phyloP scores from a whole-genome alignment of 768 basidiomycete genomes.

The Kwoniella sp. region DNA sequence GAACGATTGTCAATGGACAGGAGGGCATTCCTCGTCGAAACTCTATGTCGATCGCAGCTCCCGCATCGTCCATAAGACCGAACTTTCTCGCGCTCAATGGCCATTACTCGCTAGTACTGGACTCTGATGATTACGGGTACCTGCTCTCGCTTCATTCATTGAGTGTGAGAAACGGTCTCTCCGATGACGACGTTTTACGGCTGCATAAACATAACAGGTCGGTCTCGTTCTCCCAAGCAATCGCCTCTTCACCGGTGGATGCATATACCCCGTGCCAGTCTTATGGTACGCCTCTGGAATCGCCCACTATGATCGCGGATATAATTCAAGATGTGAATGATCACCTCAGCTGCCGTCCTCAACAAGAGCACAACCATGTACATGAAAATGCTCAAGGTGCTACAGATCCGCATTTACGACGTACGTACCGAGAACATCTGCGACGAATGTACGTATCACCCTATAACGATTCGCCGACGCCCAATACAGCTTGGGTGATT shows the following conservation, averaged over 20 bases:
- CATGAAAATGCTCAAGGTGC: not conserved
- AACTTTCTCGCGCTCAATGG: not conserved
- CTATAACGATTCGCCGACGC: slow-evolving; percentile 12
- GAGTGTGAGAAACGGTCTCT: not conserved
- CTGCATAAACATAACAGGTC: not conserved
- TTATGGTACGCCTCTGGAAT: too few relatives aligned
- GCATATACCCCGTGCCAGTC: too few relatives aligned
- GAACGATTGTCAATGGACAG: not conserved
- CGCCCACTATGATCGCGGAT: too few relatives aligned
- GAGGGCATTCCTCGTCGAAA: not conserved
- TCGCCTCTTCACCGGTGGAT: not conserved
- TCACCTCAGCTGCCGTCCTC: too few relatives aligned
- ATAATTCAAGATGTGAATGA: not conserved
- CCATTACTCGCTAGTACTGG: not conserved
- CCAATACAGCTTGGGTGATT: not conserved
- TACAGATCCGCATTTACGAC: not conserved
- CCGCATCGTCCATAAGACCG: not conserved
- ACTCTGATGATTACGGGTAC: slow-evolving; percentile 11
- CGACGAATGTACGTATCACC: not conserved
- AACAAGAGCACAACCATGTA: not conserved
- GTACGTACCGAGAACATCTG: slow-evolving; percentile 8
- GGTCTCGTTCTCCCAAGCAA: not conserved
- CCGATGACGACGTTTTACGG: not conserved
- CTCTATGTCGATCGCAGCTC: too few relatives aligned
- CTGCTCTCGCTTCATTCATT: slow-evolving; percentile 1